Evolutionary conservation across 148 eudicot genomes (phyloP), one percentile per base, ranked within the genome.

Genomic region (Cornus kousa): DNA sequence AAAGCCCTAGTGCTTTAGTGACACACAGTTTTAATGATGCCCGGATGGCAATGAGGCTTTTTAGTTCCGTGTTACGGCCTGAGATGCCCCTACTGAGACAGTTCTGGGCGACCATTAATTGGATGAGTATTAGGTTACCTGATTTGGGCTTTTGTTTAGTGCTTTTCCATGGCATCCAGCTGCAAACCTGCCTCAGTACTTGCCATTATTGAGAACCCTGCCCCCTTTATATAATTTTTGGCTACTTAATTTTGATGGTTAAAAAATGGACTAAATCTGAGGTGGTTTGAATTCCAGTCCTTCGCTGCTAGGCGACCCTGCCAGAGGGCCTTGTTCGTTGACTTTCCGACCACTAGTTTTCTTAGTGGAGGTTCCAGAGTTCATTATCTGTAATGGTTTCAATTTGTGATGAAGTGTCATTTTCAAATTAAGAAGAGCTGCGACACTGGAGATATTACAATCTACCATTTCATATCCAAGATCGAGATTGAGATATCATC

Each of bases 141-240:
- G 19, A 37, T 48, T 64, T 76, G 39, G 71, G 71, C 13, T 65
- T 28, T 43, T 37, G 35, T 76, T 76, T 76, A n/a, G 68, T 40
- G 23, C 46, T 50, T 10, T 67, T 67, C 14, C 69, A 23, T 12
- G 59, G 32, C 28, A 67, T 67, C 7, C 11, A 3, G 33, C 69
- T 28, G 28, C 59, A 23, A 24, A 67, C 3, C 33, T 23, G 4
- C 39, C 67, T 60, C 71, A 46, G 20, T 37, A 14, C 50, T 57
- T 11, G 64, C 59, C 13, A 53, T 16, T 53, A 7, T 48, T 11
- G 12, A 48, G 12, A 53, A 12, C 59, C 59, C 59, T 53, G 59
- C 0, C 19, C 59, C 19, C 17, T 7, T 43, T 53, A 28, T 53
- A 1, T 1, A 28, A 22, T 17, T 43, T 43, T 43, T 43, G 59